Evolutionary conservation across 495 filamentous ascomycete species (phyloP).

Genomic region (Tuber indicum): DNA sequence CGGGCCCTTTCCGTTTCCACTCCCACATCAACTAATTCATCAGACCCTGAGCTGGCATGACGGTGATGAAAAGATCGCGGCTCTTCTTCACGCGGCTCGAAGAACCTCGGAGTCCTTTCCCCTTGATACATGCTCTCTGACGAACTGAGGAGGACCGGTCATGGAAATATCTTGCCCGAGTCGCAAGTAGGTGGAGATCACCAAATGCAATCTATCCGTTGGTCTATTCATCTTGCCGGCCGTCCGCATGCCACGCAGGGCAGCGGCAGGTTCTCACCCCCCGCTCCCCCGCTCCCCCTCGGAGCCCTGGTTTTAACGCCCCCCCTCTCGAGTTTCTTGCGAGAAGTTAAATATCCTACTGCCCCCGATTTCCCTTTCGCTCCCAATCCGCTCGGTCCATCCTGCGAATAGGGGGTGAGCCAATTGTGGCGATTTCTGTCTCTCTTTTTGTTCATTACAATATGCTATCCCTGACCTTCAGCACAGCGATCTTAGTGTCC

Average conservation of each 20-base stretch:
- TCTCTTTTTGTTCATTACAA: background rate
- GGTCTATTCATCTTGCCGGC: background rate
- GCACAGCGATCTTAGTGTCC: slow-evolving; percentile 20
- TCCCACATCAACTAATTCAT: background rate
- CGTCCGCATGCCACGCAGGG: background rate
- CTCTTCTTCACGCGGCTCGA: background rate
- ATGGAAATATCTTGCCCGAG: background rate
- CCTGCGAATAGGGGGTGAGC: background rate
- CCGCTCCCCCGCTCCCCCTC: background rate
- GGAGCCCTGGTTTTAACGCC: background rate
- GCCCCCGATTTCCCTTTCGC: background rate
- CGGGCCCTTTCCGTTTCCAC: background rate
- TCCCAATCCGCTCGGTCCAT: background rate
- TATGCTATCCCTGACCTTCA: slow-evolving; percentile 14
- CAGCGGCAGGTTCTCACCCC: background rate
- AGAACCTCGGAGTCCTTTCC: background rate
- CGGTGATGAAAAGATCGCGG: background rate
- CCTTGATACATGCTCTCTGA: background rate
- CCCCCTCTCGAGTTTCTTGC: background rate
- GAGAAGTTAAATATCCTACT: background rate
- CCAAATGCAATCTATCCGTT: background rate
- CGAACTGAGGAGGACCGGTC: background rate
- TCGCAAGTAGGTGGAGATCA: background rate
- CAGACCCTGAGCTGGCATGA: background rate
- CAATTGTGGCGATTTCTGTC: background rate